These are phyloP conservation scores for Schoenoplectus triqueter DNA, from an alignment of 202 grass and related monocot genomes.

Conservation along the genomic window DNA sequence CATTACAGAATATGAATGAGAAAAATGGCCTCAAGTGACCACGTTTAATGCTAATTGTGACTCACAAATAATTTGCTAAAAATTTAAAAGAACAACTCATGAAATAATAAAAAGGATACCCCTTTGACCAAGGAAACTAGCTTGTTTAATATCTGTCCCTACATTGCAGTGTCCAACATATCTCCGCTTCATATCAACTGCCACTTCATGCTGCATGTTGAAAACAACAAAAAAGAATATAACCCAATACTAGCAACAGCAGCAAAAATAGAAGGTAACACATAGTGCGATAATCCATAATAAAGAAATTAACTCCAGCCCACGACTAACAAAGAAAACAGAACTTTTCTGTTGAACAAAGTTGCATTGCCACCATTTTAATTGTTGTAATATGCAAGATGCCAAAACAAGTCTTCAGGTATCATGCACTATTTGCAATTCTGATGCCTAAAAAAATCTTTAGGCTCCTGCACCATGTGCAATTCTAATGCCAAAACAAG, in stretches of 20 bases:
- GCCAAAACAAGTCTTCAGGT: conserved; percentile 2
- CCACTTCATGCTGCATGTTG: conserved; percentile 74
- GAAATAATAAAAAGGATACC: conserved; percentile 53
- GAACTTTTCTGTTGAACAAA: background rate
- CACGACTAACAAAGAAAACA: conserved; percentile 3
- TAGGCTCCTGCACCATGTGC: background rate
- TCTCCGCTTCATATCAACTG: conserved; percentile 96
- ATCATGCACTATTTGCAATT: background rate
- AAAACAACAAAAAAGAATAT: background rate
- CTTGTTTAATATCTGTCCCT: conserved; percentile 98
- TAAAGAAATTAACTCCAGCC: conserved; percentile 7
- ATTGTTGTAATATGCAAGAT: conserved; percentile 12
- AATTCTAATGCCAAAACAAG: background rate
- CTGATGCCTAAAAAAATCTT: background rate
- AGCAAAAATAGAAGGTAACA: background rate
- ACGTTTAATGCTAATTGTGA: conserved; percentile 21
- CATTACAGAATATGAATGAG: background rate
- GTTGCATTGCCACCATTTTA: background rate
- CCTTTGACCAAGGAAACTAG: conserved; percentile 91
- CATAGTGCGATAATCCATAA: background rate
- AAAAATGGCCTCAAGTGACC: background rate
- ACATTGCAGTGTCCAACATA: conserved; percentile 94
- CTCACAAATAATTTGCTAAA: background rate
- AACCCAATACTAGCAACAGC: background rate
- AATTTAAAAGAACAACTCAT: conserved; percentile 17